Conservation (phyloP, 1,284 basidiomycete genomes). For the Ceraceosorus guamensis region DNA sequence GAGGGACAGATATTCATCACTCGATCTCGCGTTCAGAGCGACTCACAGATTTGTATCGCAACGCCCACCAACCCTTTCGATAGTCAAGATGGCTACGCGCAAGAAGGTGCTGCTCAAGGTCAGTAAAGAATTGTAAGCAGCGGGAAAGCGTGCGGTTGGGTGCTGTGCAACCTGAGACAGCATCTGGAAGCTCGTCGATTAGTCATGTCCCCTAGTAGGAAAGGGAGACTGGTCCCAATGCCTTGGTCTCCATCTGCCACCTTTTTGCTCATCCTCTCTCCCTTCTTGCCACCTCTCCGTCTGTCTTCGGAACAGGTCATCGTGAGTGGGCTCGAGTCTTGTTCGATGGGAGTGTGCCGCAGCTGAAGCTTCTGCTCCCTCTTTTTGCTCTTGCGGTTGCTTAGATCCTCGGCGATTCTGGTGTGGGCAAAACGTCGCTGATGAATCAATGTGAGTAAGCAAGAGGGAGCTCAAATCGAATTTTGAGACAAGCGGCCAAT, state of each 20-base stretch:
- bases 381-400: background rate
- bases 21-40: too few species aligned
- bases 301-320: slow-evolving; percentile 27
- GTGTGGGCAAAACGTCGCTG: slow-evolving; percentile 98
- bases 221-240: too few species aligned
- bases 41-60: too few species aligned
- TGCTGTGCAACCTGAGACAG: background rate
- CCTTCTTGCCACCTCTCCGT: background rate
- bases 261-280: background rate
- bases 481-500: background rate
- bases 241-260: too few species aligned
- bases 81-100: slow-evolving; percentile 53
- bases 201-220: too few species aligned
- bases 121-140: slow-evolving; percentile 16
- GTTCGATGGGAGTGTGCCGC: background rate
- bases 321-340: slow-evolving; percentile 18
- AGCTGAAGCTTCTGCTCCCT: background rate
- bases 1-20: too few species aligned
- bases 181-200: too few species aligned
- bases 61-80: too few species aligned
- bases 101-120: slow-evolving; percentile 89
- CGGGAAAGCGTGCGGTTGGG: background rate
- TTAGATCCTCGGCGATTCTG: slow-evolving; percentile 43
- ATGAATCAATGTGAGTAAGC: slow-evolving; percentile 82
- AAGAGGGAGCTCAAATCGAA: background rate